phyloP scores from a whole-genome alignment of 345 rosid genomes.

The Salix exigua region DNA sequence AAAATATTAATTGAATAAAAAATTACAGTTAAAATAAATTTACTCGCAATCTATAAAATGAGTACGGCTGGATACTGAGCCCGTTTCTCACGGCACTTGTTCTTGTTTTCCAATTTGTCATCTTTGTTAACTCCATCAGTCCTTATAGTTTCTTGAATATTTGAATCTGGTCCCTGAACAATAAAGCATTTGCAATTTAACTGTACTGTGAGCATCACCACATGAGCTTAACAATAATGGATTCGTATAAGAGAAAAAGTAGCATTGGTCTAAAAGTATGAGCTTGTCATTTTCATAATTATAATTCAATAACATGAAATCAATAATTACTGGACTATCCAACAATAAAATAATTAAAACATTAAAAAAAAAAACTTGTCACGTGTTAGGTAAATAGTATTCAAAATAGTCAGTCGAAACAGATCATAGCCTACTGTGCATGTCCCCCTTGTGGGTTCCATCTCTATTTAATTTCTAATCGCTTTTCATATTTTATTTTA shows the following conservation, averaged over 20 bases:
- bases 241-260: neutral
- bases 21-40: too few relatives aligned
- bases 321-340: neutral
- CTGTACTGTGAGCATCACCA: too few relatives aligned
- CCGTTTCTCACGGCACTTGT: too few relatives aligned
- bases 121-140: neutral
- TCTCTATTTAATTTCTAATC: neutral
- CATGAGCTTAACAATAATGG: neutral
- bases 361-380: constrained; percentile 4
- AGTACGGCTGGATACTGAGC: neutral
- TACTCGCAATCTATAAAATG: too few relatives aligned
- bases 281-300: neutral
- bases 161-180: neutral
- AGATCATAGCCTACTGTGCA: constrained; percentile 5
- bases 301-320: neutral
- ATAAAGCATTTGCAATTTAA: neutral
- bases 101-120: neutral
- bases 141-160: neutral
- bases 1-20: too few relatives aligned
- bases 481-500: neutral
- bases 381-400: constrained; percentile 27
- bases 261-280: neutral
- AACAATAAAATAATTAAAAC: neutral
- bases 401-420: constrained; percentile 13
- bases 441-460: constrained; percentile 1